phyloP scores from a whole-genome alignment of 768 basidiomycete species.

The Lyophyllum atratum region DNA sequence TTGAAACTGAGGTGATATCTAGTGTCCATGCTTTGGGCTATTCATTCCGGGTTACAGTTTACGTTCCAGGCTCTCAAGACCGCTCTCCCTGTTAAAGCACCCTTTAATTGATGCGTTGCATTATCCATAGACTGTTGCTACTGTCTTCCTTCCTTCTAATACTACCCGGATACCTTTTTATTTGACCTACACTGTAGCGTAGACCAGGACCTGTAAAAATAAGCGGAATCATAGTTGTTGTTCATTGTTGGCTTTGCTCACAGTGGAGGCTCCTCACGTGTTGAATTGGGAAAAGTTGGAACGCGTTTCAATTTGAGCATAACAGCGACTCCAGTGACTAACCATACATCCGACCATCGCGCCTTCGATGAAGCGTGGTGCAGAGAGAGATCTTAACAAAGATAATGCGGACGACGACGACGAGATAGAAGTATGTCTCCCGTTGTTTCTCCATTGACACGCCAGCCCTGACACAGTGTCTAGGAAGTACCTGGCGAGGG shows the following conservation, averaged over 20 bases:
- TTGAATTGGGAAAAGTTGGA: constrained; percentile 3
- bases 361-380: constrained; percentile 66
- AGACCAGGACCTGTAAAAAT: constrained; percentile 12
- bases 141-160: constrained; percentile 1
- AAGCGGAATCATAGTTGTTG: neutral
- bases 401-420: constrained; percentile 46
- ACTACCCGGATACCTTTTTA: constrained; percentile 2
- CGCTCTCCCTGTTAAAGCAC: constrained; percentile 45
- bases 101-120: constrained; percentile 34
- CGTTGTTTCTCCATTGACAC: neutral
- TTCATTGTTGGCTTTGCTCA: neutral
- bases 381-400: constrained; percentile 70
- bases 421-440: constrained; percentile 30
- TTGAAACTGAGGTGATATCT: constrained; percentile 10
- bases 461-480: constrained; percentile 1
- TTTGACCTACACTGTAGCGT: constrained; percentile 11
- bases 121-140: constrained; percentile 8
- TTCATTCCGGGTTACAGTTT: constrained; percentile 55
- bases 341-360: neutral
- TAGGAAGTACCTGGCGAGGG: constrained; percentile 45
- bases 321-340: too few relatives aligned
- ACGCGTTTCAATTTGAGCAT: too few relatives aligned
- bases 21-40: constrained; percentile 68
- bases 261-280: constrained; percentile 8
- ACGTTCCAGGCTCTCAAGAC: constrained; percentile 51